These are phyloP conservation scores for Claviceps cyperi DNA, from an alignment of 2,329 filamentous ascomycete species.

Conservation along the genomic window DNA sequence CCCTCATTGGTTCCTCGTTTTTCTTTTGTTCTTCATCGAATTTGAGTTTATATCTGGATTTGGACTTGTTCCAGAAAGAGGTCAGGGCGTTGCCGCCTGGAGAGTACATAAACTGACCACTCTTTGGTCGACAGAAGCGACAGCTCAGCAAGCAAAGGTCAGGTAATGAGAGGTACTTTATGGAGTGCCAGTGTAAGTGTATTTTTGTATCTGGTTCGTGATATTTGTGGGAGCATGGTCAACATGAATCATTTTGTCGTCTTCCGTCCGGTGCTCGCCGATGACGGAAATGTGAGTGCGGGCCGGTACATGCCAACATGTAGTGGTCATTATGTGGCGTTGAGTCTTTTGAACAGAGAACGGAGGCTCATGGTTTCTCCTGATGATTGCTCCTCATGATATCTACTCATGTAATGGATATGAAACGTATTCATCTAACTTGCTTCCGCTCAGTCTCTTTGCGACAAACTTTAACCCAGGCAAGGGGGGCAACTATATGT, in stretches of 20 bases:
- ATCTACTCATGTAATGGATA: too few species aligned
- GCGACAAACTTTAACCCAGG: too few species aligned
- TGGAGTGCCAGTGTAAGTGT: not conserved
- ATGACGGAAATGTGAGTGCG: not conserved
- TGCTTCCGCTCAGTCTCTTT: too few species aligned
- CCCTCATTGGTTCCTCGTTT: not conserved
- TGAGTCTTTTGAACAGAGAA: not conserved
- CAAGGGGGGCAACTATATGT: too few species aligned
- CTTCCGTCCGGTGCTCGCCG: not conserved
- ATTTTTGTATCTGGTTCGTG: too few species aligned
- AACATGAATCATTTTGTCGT: not conserved
- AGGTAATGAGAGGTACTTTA: slow-evolving; percentile 21
- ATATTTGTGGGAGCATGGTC: too few species aligned
- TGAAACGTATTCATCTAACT: too few species aligned
- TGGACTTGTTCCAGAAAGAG: too few species aligned
- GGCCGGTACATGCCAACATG: not conserved
- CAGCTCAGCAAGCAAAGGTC: slow-evolving; percentile 41
- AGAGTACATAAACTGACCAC: not conserved
- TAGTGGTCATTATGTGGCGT: not conserved
- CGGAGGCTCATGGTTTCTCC: not conserved
- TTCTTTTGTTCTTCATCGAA: not conserved
- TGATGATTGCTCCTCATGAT: not conserved
- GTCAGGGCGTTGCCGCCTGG: too few species aligned
- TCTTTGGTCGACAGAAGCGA: slow-evolving; percentile 30
- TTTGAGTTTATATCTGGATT: too few species aligned